A percentile compares a stretch with the other conserved stretches of the same genome.
These are phyloP conservation scores for Comarum palustre DNA, from an alignment of 306 rosid species.

Conservation along the genomic window DNA sequence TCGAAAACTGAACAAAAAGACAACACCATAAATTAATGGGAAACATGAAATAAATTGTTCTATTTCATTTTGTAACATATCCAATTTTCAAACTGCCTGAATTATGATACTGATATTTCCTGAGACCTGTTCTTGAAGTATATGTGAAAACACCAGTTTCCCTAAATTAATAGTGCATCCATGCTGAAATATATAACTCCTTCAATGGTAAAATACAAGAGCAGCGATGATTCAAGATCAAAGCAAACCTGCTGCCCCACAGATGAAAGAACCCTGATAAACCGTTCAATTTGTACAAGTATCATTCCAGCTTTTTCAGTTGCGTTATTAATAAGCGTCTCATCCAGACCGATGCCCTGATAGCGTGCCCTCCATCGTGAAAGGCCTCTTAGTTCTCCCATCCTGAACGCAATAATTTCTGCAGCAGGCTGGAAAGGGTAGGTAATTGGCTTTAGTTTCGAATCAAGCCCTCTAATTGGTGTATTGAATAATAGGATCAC, in stretches of 20 bases:
- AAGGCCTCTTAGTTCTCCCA: slow-evolving; percentile 91
- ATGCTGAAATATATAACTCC: not conserved
- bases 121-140: not conserved
- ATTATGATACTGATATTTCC: not conserved
- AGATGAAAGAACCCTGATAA: slow-evolving; percentile 86
- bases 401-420: slow-evolving; percentile 89
- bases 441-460: slow-evolving; percentile 30
- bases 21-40: slow-evolving; percentile 13
- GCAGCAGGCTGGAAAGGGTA: slow-evolving; percentile 72
- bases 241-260: slow-evolving; percentile 85
- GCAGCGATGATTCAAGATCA: slow-evolving; percentile 18
- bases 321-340: slow-evolving; percentile 65
- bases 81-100: not conserved
- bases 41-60: not conserved
- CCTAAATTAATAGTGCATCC: not conserved
- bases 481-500: not conserved
- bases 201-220: slow-evolving; percentile 8
- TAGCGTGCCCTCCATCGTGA: slow-evolving; percentile 91
- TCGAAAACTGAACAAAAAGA: slow-evolving; percentile 65
- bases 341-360: slow-evolving; percentile 77
- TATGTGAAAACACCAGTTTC: not conserved
- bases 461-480: slow-evolving; percentile 12
- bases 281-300: slow-evolving; percentile 89
- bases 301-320: slow-evolving; percentile 92
- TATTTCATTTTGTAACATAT: not conserved